Conservation (phyloP, 202 grass and related monocot genomes). For the Brachypodium distachyon region DNA sequence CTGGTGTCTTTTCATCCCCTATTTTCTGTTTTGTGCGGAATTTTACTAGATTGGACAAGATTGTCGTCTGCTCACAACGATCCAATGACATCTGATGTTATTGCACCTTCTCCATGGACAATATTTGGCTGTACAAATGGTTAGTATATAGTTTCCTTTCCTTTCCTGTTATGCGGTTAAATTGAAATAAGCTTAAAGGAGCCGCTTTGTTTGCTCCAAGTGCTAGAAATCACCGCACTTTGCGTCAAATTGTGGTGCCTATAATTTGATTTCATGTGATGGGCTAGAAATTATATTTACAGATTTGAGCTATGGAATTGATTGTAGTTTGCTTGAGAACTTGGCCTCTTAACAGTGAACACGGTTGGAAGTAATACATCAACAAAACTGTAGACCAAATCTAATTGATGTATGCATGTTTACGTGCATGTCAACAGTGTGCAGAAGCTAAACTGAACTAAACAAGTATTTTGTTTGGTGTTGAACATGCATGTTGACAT, state of each 20-base stretch:
- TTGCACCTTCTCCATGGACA: conserved; percentile 91
- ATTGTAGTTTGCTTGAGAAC: neutral
- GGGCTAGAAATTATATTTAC: neutral
- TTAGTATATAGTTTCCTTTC: conserved; percentile 15
- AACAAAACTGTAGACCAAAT: neutral
- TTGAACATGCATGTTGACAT: neutral
- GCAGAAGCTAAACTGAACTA: neutral
- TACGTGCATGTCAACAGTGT: neutral
- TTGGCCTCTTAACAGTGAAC: neutral
- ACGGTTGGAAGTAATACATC: neutral
- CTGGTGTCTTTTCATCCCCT: neutral
- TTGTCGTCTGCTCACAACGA: conserved; percentile 64
- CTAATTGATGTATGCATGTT: neutral
- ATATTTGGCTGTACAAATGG: conserved; percentile 93
- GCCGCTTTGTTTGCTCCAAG: neutral
- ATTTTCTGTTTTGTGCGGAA: neutral
- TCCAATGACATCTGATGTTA: conserved; percentile 84
- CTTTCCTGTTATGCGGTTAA: neutral
- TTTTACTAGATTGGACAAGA: conserved; percentile 72
- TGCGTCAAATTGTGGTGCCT: too few species aligned
- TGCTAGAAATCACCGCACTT: neutral
- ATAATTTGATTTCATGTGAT: neutral
- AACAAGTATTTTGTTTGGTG: neutral
- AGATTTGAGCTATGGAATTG: neutral
- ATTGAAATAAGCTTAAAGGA: neutral